Base-by-base conservation (phyloP, 2,329 filamentous ascomycete species). In the Aspergillus uvarum region DNA sequence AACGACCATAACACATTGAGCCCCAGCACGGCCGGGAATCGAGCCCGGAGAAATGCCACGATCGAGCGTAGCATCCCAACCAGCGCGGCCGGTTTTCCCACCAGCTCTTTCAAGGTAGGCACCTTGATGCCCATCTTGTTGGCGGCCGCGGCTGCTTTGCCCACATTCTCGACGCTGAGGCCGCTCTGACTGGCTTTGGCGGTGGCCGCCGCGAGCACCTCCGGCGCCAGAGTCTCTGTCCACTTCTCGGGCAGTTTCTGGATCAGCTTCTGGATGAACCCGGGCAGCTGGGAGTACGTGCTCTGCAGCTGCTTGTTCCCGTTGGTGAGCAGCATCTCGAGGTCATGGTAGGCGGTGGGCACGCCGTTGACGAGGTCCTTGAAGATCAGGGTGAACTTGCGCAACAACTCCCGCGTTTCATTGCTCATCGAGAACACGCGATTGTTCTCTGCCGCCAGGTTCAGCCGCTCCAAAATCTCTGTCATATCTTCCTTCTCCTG, bases 291-390 rank as follows among this genome's bases (percentile, higher is more conserved):
- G 19, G 82, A 81, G 69, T 86, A 89, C 61, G 87, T 85, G 64
- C 84, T 83, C 69, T 88, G 84, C 19, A 89, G 74, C 64, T 87
- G 83, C n/a, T 80, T 77, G 63, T 87, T 85, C n/a, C 84, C 85
- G 58, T 86, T 85, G 10, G 81, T 86, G 64, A 89, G 79, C 19
- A 89, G 80, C 71, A 83, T 85, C 68, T 88, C 87, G n/a, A 99
- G 87, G 73, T 99, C 95, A 71, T 89, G 84, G 75, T 96, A 96
- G 2, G 95, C 95, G 0, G 94, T 97, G 3, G 95, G 95, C 1
- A 92, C 95, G 63, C 95, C 95, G 72, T 92, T 93, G 69, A 95
- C 86, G 16, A 97, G 85, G 73, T 99, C 95, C 73, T 94, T 95
- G 71, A 99, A 89, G 35, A 97, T 88, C 58, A 92, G 82, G 1